Evolutionary conservation across 441 rosid genomes (phyloP).

Genomic region (Adansonia madagascariensis): DNA sequence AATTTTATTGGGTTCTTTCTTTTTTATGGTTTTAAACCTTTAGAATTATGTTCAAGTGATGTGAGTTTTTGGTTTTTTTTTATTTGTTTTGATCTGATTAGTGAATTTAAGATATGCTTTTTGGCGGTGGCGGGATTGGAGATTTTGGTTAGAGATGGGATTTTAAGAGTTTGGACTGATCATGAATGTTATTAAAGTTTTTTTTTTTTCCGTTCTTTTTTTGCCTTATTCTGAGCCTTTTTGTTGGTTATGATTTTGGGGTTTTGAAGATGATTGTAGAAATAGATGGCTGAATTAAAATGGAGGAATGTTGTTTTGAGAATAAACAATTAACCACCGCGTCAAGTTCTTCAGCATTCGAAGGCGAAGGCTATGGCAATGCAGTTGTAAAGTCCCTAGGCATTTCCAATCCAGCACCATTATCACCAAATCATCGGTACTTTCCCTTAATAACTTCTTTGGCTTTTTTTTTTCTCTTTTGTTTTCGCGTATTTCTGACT

Average conservation of each 20-base stretch:
- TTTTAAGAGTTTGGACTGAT: constrained; percentile 28
- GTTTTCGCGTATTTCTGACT: too few relatives aligned
- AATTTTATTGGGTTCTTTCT: constrained; percentile 28
- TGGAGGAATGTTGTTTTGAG: constrained; percentile 74
- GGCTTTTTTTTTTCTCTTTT: too few relatives aligned
- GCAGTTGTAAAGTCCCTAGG: constrained; percentile 73
- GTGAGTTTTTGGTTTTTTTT: not conserved
- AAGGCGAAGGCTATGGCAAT: constrained; percentile 58
- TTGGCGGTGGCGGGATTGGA: constrained; percentile 31
- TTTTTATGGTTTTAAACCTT: constrained; percentile 45
- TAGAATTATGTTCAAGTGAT: constrained; percentile 35
- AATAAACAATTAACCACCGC: constrained; percentile 79
- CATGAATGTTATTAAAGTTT: not conserved
- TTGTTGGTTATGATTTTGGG: constrained; percentile 37
- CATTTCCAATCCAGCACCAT: constrained; percentile 64
- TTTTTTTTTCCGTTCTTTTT: not conserved
- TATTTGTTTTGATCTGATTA: constrained; percentile 35
- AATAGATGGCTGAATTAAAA: constrained; percentile 54
- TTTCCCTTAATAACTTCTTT: not conserved
- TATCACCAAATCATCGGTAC: constrained; percentile 70
- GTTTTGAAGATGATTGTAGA: constrained; percentile 49
- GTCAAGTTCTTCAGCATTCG: constrained; percentile 77
- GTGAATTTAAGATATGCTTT: constrained; percentile 52
- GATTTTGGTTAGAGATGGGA: constrained; percentile 23
- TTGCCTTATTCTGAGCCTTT: not conserved